phyloP scores from a whole-genome alignment of 257 asterid genomes.

The Henckelia pumila region DNA sequence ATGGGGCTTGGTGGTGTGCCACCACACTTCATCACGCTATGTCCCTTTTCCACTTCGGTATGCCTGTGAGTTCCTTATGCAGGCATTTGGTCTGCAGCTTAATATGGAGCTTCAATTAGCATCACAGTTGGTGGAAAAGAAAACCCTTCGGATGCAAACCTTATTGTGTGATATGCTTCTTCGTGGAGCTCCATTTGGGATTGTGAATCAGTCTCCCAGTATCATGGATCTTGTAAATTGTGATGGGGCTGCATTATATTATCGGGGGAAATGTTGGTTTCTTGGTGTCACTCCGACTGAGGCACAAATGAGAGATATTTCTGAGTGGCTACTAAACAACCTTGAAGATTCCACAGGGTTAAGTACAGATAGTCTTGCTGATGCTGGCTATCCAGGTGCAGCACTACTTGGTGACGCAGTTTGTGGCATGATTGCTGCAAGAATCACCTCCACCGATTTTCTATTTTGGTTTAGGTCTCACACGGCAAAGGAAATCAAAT shows the following conservation, averaged over 20 bases:
- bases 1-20: constrained; percentile 75
- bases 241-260: constrained; percentile 63
- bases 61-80: constrained; percentile 59
- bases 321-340: constrained; percentile 42
- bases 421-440: constrained; percentile 62
- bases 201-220: constrained; percentile 59
- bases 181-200: constrained; percentile 49
- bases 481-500: constrained; percentile 43
- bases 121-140: constrained; percentile 50
- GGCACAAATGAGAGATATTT: constrained; percentile 43
- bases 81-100: constrained; percentile 54
- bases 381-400: constrained; percentile 58
- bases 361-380: constrained; percentile 55
- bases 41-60: constrained; percentile 54
- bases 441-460: constrained; percentile 41
- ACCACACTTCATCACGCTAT: constrained; percentile 50
- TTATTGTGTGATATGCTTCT: constrained; percentile 63
- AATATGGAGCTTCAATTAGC: constrained; percentile 56
- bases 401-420: constrained; percentile 48
- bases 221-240: constrained; percentile 65
- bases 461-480: constrained; percentile 70
- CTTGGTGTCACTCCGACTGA: constrained; percentile 66
- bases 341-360: constrained; percentile 48
- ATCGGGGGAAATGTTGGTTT: constrained; percentile 52
- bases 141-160: constrained; percentile 47